Evolutionary conservation across 768 basidiomycete species (phyloP).

Genomic region (Tulasnella sp.): DNA sequence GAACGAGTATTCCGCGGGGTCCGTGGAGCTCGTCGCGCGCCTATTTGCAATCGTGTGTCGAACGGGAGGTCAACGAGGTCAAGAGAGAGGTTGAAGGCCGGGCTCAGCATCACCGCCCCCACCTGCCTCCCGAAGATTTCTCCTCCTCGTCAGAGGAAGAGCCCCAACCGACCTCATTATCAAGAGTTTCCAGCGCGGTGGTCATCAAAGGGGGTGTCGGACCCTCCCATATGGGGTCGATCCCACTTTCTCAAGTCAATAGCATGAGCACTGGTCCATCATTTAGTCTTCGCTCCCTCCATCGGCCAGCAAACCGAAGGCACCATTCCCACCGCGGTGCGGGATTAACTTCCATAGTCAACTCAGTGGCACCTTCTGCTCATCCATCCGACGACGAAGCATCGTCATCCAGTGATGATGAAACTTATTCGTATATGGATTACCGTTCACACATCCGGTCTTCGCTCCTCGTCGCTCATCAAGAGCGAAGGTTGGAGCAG

Average conservation of each 20-base stretch:
- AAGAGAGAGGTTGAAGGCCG: constrained; percentile 73
- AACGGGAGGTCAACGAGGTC: constrained; percentile 71
- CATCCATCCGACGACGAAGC: constrained; percentile 20
- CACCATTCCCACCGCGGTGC: constrained; percentile 26
- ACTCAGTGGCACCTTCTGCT: not conserved
- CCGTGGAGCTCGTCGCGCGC: constrained; percentile 61
- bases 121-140: constrained; percentile 62
- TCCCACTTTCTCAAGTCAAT: not conserved
- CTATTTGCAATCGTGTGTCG: constrained; percentile 63
- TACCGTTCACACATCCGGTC: constrained; percentile 76
- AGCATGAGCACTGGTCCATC: not conserved
- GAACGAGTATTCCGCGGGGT: constrained; percentile 70
- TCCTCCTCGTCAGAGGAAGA: constrained; percentile 27
- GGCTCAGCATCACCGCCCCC: constrained; percentile 64
- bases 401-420: constrained; percentile 30
- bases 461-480: constrained; percentile 72
- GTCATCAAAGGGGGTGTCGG: constrained; percentile 26
- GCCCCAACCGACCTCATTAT: not conserved
- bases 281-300: not conserved
- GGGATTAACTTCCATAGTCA: constrained; percentile 20
- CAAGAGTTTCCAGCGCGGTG: not conserved
- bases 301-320: constrained; percentile 25
- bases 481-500: constrained; percentile 56
- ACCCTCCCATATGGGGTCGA: constrained; percentile 1
- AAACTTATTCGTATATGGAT: constrained; percentile 56